A percentile compares a stretch with the other conserved stretches of the same genome.
Conservation (phyloP, 2,329 filamentous ascomycete species). For the Cryphonectria japonica region DNA sequence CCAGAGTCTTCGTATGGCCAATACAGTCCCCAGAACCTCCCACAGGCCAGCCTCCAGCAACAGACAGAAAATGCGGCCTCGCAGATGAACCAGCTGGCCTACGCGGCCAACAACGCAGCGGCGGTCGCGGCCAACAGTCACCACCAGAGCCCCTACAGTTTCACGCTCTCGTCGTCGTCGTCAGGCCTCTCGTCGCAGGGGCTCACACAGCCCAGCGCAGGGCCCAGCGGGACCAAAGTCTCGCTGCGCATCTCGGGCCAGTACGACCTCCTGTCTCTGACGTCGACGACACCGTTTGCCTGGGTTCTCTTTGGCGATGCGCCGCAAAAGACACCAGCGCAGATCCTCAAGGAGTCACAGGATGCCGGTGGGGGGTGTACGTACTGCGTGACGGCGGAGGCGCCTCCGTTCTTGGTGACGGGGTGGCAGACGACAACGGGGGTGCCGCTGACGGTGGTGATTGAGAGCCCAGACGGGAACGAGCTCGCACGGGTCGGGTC, state of each 20-base stretch:
- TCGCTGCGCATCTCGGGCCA: constrained; percentile 74
- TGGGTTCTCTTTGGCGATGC: constrained; percentile 72
- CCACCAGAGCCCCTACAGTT: constrained; percentile 54
- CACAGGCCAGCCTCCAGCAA: constrained; percentile 41
- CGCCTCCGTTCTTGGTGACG: constrained; percentile 63
- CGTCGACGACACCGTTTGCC: constrained; percentile 59
- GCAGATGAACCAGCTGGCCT: constrained; percentile 60
- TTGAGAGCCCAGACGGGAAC: constrained; percentile 56
- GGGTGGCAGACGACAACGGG: constrained; percentile 49
- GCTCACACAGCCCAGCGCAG: constrained; percentile 67
- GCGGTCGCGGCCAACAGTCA: constrained; percentile 34
- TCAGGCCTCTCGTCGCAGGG: constrained; percentile 62
- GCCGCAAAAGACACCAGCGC: constrained; percentile 67
- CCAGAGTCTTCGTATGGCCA: constrained; percentile 56
- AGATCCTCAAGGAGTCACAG: constrained; percentile 64
- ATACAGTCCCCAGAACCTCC: constrained; percentile 49
- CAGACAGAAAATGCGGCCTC: constrained; percentile 54
- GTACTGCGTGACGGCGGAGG: constrained; percentile 74
- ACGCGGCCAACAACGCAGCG: constrained; percentile 64
- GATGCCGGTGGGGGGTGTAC: constrained; percentile 63
- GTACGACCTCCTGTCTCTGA: constrained; percentile 69
- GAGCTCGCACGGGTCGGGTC: constrained; percentile 55
- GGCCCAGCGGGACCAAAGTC: constrained; percentile 71
- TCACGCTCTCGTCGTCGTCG: constrained; percentile 60
- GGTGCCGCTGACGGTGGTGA: constrained; percentile 59